phyloP scores from a whole-genome alignment of 345 rosid species.

The Cardamine resedifolia region DNA sequence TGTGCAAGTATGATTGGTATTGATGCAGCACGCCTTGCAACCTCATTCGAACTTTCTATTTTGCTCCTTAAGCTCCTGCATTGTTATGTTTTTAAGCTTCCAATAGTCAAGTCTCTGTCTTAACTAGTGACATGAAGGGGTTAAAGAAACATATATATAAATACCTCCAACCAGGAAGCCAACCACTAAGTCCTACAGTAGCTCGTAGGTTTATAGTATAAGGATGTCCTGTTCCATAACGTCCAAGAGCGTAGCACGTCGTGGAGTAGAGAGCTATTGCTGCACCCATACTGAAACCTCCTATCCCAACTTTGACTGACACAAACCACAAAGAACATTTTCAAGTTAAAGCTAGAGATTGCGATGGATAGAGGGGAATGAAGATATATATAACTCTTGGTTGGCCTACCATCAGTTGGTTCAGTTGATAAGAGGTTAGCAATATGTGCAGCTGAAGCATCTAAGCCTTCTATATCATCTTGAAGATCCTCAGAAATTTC shows the following conservation, averaged over 20 bases:
- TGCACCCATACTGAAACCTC: constrained; percentile 89
- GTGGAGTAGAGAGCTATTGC: constrained; percentile 70
- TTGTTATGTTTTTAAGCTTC: constrained; percentile 5
- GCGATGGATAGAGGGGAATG: neutral
- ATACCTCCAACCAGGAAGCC: constrained; percentile 75
- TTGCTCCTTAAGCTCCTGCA: constrained; percentile 56
- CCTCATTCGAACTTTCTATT: constrained; percentile 53
- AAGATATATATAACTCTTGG: constrained; percentile 7
- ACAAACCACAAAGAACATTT: constrained; percentile 14
- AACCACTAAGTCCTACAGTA: constrained; percentile 65
- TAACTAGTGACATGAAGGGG: constrained; percentile 15
- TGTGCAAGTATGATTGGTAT: constrained; percentile 62
- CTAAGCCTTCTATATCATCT: constrained; percentile 73
- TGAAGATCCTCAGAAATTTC: constrained; percentile 66
- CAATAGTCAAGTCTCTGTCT: neutral
- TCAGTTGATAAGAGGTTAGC: constrained; percentile 73
- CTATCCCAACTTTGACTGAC: constrained; percentile 59
- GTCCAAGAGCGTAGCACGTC: constrained; percentile 54
- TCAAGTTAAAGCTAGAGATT: constrained; percentile 25
- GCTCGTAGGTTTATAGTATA: constrained; percentile 53
- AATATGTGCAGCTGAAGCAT: constrained; percentile 80
- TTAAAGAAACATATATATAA: neutral
- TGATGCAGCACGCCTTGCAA: constrained; percentile 57
- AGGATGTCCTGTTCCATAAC: constrained; percentile 49
- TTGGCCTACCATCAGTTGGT: constrained; percentile 59